Percentiles rank a stretch among this genome's conserved stretches.
Conservation (phyloP, 148 eudicot species). For the Silene latifolia region DNA sequence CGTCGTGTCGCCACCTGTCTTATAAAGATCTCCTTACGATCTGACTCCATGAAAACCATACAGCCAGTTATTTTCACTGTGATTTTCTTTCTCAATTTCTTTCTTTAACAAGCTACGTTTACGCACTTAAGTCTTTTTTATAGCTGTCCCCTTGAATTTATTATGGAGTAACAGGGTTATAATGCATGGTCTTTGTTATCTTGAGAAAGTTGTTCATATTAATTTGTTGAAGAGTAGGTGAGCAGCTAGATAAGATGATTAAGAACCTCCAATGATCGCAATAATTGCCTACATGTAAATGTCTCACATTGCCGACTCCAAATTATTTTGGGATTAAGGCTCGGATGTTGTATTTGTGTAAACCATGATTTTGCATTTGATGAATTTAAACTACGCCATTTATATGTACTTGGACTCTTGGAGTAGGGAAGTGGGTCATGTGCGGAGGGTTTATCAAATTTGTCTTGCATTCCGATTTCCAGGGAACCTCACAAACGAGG, state of each 20-base stretch:
- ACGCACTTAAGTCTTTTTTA: too few relatives aligned
- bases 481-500: neutral
- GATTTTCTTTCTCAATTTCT: neutral
- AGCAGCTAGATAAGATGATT: too few relatives aligned
- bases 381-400: neutral
- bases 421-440: neutral
- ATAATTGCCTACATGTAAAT: neutral
- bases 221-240: neutral
- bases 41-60: neutral
- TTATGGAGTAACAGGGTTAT: neutral
- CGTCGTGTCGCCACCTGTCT: neutral
- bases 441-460: neutral
- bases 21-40: neutral
- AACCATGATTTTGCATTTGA: neutral
- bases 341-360: too few relatives aligned
- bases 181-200: neutral
- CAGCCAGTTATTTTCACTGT: neutral
- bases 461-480: neutral
- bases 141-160: too few relatives aligned
- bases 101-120: neutral
- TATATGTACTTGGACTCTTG: neutral
- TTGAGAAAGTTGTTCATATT: neutral
- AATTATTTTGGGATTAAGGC: too few relatives aligned
- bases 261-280: too few relatives aligned
- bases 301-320: neutral